Evolutionary conservation across 768 basidiomycete species (phyloP), one percentile per base, ranked within the genome.

Genomic region (Boletus rufocinnamomeus): DNA sequence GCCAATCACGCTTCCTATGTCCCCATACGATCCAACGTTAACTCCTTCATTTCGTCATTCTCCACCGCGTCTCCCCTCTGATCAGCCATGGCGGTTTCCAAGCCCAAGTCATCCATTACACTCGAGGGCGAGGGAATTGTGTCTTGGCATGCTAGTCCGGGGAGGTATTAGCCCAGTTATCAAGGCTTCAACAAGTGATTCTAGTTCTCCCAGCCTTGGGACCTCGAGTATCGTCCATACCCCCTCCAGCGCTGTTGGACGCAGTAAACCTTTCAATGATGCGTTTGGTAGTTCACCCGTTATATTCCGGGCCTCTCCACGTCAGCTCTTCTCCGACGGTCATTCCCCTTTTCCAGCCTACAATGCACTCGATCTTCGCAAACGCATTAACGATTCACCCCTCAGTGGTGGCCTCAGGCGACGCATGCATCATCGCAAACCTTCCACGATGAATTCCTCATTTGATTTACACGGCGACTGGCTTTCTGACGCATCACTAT

Each of bases 11-110:
- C 74, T 86, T 48, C 84, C 87, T 9, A 77, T 84, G 64, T 91
- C 90, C 6, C 90, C 90, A 2, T 92, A 91, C 58, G 82, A 92
- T 67, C 90, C 90, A 37, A 78, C 83, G 16, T 75, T 82, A 35
- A 90, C 90, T 1, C 90, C 90, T 1, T 82, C 88, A 5, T 91
- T 91, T 71, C 84, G 87, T 40, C 89, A 91, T 71, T 89, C 88
- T 11, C 87, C 88, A 19, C 82, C 86, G 1, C 86, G 84, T 11
- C 82, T 87, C 25, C 88, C 88, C 7, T 88, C 86, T 19, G 86
- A 89, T 64, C 89, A 91, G 59, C 90, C 90, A 3, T 92, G 90
- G 90, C 84, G 88, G 38, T 89, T 85, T 67, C 84, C 87, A 9
- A 91, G 88, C 65, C 88, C 89, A 13, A 89, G 86, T 56, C 88